Percentiles rank a stretch among this genome's conserved stretches.
Conservation (phyloP, 1,284 basidiomycete genomes). For the Moniliella sp. region DNA sequence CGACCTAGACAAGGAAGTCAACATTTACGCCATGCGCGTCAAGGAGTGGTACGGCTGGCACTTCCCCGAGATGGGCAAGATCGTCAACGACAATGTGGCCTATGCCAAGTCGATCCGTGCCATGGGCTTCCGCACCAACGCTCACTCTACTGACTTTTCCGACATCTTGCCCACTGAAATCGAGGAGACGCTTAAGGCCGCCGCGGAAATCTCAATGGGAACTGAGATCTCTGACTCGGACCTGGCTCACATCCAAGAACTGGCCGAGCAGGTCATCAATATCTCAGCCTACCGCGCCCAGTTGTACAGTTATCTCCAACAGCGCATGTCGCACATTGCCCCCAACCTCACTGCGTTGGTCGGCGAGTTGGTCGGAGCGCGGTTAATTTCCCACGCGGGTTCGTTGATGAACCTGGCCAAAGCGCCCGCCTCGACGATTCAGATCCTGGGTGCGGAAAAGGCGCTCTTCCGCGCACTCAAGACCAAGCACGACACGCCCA, state of each 20-base stretch:
- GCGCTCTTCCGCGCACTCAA: conserved; percentile 91
- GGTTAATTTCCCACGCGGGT: conserved; percentile 90
- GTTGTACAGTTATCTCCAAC: conserved; percentile 65
- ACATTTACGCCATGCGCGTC: conserved; percentile 92
- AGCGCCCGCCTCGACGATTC: conserved; percentile 91
- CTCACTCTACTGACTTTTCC: conserved; percentile 60
- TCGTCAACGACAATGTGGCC: conserved; percentile 83
- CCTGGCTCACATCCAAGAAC: conserved; percentile 82
- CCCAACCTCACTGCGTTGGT: conserved; percentile 75
- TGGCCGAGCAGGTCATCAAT: conserved; percentile 72
- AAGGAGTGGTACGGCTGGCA: conserved; percentile 99
- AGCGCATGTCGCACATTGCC: conserved; percentile 95
- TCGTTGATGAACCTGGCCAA: conserved; percentile 89
- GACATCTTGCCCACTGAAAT: conserved; percentile 66
- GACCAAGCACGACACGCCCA: conserved; percentile 95
- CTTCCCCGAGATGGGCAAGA: conserved; percentile 84
- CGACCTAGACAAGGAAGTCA: conserved; percentile 98
- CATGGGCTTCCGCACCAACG: conserved; percentile 61
- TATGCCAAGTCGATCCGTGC: conserved; percentile 81
- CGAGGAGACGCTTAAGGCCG: conserved; percentile 69
- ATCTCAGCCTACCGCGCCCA: conserved; percentile 83
- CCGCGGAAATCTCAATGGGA: conserved; percentile 82
- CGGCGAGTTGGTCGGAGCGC: conserved; percentile 81
- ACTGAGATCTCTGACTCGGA: conserved; percentile 76
- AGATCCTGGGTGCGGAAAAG: conserved; percentile 94